Conservation (phyloP, 805 yeast genomes). For the Candida nonsorbophila region DNA sequence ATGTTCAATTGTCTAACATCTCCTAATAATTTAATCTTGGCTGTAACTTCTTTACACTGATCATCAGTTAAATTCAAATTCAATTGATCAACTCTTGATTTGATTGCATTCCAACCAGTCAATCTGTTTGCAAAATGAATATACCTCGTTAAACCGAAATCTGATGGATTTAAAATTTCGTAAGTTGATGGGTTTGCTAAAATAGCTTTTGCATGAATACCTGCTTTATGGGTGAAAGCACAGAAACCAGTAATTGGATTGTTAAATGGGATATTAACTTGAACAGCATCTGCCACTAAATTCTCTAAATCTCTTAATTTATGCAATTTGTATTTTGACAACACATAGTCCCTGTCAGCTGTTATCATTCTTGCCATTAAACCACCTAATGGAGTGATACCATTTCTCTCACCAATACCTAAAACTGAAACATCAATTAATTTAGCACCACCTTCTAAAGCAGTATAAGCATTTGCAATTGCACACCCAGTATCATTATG, state of each 20-base stretch:
- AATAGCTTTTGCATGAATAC: conserved; percentile 98
- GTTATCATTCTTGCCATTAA: conserved; percentile 99
- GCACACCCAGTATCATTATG: conserved; percentile 99
- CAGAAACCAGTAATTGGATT: conserved; percentile 99
- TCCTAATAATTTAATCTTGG: conserved; percentile 88
- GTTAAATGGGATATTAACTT: conserved; percentile 95
- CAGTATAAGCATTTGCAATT: conserved; percentile 96
- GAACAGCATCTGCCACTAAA: conserved; percentile 95
- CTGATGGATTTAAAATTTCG: conserved; percentile 91
- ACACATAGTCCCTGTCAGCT: conserved; percentile 93
- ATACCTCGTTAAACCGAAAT: conserved; percentile 92
- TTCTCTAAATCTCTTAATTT: conserved; percentile 94
- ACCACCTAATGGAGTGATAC: conserved; percentile 96
- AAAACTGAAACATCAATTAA: conserved; percentile 91
- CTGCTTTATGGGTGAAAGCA: conserved; percentile 99
- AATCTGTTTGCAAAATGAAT: conserved; percentile 97
- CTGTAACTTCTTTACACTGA: conserved; percentile 92
- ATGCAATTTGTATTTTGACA: conserved; percentile 90
- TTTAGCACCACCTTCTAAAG: conserved; percentile 95
- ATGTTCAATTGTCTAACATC: conserved; percentile 91
- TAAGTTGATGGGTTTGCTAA: conserved; percentile 98
- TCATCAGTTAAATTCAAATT: conserved; percentile 85
- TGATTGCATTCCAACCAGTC: conserved; percentile 99
- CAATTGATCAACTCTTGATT: conserved; percentile 95
- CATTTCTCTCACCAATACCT: conserved; percentile 98